Evolutionary conservation across 352 stramenopile genomes (phyloP).

Genomic region (Pythium aquatile): DNA sequence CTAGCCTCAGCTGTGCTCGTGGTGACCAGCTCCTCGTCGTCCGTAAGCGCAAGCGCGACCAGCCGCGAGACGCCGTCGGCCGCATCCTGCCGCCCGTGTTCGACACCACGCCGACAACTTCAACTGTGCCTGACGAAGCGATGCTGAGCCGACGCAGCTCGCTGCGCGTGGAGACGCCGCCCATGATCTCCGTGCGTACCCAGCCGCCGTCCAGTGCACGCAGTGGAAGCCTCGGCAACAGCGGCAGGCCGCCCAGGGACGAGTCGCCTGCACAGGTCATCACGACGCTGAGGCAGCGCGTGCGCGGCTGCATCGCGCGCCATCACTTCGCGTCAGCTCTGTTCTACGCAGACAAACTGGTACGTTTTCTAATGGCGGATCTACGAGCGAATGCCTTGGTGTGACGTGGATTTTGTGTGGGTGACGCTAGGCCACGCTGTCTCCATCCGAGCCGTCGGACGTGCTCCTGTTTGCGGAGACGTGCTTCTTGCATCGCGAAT

Average conservation of each 20-base stretch:
- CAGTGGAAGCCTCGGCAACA: neutral
- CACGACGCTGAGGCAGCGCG: constrained; percentile 40
- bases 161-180: constrained; percentile 21
- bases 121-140: neutral
- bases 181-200: constrained; percentile 17
- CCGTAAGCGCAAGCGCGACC: constrained; percentile 15
- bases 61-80: neutral
- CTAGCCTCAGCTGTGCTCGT: neutral
- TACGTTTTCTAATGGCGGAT: constrained; percentile 14
- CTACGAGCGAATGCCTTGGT: neutral
- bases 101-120: neutral
- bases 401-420: neutral
- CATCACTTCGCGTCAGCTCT: constrained; percentile 57
- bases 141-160: neutral
- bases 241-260: neutral
- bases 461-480: constrained; percentile 77
- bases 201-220: constrained; percentile 8
- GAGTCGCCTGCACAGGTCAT: constrained; percentile 13
- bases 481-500: constrained; percentile 68
- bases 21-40: neutral
- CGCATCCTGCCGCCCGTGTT: neutral
- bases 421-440: constrained; percentile 46
- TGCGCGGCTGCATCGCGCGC: constrained; percentile 44
- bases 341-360: constrained; percentile 83
- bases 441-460: constrained; percentile 39